Evolutionary conservation across 2,329 filamentous ascomycete genomes (phyloP).

Genomic region (Fusarium coicis): DNA sequence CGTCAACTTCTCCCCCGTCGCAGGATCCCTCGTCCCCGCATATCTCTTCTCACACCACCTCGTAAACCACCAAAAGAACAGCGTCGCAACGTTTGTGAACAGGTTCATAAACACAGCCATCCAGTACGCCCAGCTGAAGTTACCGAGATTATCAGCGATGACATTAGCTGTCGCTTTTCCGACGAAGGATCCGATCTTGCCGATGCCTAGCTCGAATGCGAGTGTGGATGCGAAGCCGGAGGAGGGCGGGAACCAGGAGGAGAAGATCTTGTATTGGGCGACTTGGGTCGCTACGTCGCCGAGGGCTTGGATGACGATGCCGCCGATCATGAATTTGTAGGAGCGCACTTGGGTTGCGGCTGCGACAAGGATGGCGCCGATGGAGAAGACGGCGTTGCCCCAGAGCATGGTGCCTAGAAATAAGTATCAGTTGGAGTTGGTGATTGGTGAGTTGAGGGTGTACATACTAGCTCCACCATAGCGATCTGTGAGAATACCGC

Average conservation of each 20-base stretch:
- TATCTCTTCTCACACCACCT: constrained; percentile 61
- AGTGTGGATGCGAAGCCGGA: constrained; percentile 71
- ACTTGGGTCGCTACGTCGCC: constrained; percentile 73
- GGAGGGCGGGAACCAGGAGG: constrained; percentile 71
- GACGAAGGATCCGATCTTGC: constrained; percentile 70
- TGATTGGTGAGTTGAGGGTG: no score
- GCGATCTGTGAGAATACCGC: constrained; percentile 66
- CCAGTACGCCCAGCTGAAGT: constrained; percentile 73
- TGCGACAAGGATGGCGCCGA: constrained; percentile 69
- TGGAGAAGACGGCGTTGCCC: constrained; percentile 68
- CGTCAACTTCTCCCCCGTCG: constrained; percentile 68
- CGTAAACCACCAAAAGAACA: constrained; percentile 66
- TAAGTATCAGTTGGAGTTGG: fast-evolving
- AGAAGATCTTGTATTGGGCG: constrained; percentile 73
- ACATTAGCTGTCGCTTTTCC: constrained; percentile 70
- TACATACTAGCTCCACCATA: constrained; percentile 64
- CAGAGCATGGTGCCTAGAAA: constrained; percentile 62
- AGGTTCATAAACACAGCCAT: constrained; percentile 71
- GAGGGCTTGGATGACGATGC: constrained; percentile 64
- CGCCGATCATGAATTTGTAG: constrained; percentile 70
- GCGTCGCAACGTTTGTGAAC: constrained; percentile 67
- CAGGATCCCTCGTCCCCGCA: constrained; percentile 59
- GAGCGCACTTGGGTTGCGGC: constrained; percentile 65
- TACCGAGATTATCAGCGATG: constrained; percentile 65
- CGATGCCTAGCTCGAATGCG: constrained; percentile 68